These are phyloP conservation scores for Heterobasidion parviporum DNA, from an alignment of 1,284 basidiomycete genomes.

Conservation along the genomic window DNA sequence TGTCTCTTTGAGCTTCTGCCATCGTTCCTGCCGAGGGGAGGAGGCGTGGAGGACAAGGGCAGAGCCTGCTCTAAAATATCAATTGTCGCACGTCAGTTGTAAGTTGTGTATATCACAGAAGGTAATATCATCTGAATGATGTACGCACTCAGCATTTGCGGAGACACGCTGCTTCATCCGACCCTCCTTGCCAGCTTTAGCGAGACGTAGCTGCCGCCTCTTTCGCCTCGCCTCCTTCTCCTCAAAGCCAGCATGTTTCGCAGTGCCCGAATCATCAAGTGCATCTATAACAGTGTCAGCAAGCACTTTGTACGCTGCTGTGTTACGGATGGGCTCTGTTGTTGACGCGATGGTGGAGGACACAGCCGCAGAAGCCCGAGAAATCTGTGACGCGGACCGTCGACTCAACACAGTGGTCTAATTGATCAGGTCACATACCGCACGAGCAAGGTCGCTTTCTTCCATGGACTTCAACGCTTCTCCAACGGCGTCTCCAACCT, in stretches of 20 bases:
- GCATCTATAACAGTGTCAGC: slow-evolving; percentile 88
- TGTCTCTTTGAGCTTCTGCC: slow-evolving; percentile 68
- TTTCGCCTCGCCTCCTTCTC: slow-evolving; percentile 82
- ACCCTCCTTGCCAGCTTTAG: slow-evolving; percentile 71
- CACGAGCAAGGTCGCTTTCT: slow-evolving; percentile 87
- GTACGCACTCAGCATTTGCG: slow-evolving; percentile 73
- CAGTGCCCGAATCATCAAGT: slow-evolving; percentile 87
- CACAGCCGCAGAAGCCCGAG: slow-evolving; percentile 71
- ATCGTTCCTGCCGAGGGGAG: slow-evolving; percentile 66
- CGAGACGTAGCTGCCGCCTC: slow-evolving; percentile 67
- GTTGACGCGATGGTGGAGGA: slow-evolving; percentile 75
- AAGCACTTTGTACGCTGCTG: slow-evolving; percentile 88
- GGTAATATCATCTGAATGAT: neutral
- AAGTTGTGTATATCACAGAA: slow-evolving; percentile 3
- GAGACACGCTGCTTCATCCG: slow-evolving; percentile 43
- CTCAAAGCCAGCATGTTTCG: slow-evolving; percentile 90
- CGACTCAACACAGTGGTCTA: neutral
- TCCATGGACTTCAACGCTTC: slow-evolving; percentile 90
- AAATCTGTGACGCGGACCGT: slow-evolving; percentile 42
- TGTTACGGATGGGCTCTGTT: slow-evolving; percentile 92
- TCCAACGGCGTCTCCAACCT: slow-evolving; percentile 88
- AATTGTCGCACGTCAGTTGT: neutral
- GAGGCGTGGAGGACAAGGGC: slow-evolving; percentile 81
- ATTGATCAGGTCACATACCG: slow-evolving; percentile 34
- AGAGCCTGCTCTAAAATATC: slow-evolving; percentile 62